Percentiles rank a stretch among this genome's conserved stretches.
These are phyloP conservation scores for Phytophthora podocarpi DNA, from an alignment of 352 stramenopile genomes.

Conservation along the genomic window DNA sequence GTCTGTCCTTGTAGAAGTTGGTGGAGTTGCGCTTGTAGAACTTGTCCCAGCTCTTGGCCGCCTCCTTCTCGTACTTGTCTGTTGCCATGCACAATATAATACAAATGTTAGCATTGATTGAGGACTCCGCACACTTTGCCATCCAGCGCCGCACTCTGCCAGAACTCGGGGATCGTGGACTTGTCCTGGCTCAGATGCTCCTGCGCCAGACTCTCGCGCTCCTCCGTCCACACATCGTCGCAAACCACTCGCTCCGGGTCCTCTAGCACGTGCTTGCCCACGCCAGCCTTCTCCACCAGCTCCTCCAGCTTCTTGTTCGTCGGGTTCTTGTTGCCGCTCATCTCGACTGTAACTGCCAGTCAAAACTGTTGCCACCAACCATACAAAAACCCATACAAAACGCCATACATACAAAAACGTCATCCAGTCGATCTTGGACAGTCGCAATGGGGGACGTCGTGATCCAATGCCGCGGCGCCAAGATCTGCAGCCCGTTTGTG, in stretches of 20 bases:
- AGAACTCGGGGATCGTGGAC: slow-evolving; percentile 80
- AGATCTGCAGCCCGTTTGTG: slow-evolving; percentile 82
- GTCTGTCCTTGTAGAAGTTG: slow-evolving; percentile 96
- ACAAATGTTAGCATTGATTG: background rate
- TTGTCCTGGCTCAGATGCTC: slow-evolving; percentile 76
- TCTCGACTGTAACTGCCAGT: slow-evolving; percentile 24
- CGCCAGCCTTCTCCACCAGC: slow-evolving; percentile 77
- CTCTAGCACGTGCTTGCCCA: slow-evolving; percentile 67
- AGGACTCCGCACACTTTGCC: background rate
- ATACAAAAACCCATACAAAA: slow-evolving; percentile 6
- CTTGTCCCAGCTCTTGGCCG: slow-evolving; percentile 91
- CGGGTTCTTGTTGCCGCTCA: slow-evolving; percentile 58
- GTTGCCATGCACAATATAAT: slow-evolving; percentile 4
- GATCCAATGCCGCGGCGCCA: slow-evolving; percentile 66
- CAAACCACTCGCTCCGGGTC: slow-evolving; percentile 69
- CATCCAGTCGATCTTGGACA: slow-evolving; percentile 19
- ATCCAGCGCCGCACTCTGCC: slow-evolving; percentile 53
- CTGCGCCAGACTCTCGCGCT: slow-evolving; percentile 73
- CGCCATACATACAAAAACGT: background rate
- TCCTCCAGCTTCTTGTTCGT: slow-evolving; percentile 79
- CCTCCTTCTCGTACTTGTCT: slow-evolving; percentile 86
- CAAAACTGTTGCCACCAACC: slow-evolving; percentile 11
- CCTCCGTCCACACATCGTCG: slow-evolving; percentile 84
- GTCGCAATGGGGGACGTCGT: slow-evolving; percentile 43
- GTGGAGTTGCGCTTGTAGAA: slow-evolving; percentile 95